Base-by-base conservation (phyloP, 176 grass and related monocot species). In the Triticum timopheevii region DNA sequence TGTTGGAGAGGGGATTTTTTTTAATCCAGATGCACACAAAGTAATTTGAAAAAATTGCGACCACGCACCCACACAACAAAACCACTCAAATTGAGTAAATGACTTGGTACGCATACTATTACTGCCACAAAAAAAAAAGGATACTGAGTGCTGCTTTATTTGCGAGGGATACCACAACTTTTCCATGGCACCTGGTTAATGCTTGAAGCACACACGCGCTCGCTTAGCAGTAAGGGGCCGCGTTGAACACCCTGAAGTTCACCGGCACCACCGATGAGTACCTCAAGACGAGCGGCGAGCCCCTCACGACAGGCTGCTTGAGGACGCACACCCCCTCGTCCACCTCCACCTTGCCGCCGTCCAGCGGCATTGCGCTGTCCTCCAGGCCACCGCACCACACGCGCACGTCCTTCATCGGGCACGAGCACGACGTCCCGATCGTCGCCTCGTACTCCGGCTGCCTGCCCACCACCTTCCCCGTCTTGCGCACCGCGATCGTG, bases 361-460 rank as follows among this genome's bases (percentile, higher is more conserved):
- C 86, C 39, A 86, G 17, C 11, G 83, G 22, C 68, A 79, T 88
- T 3, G 86, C 74, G 24, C 84, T 90, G 88, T 88, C 83, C 38
- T 85, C 56, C 6, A 95, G 24, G 20, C 93, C 88, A 7, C 77
- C 74, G 67, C 93, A 95, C 20, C 33, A 70, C 76, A 92, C 65
- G 16, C 49, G 69, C 40, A 91, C 81, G 23, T 66, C 69, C 1
- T 52, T 84, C 59, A 92, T 77, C 24, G 71, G 56, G 30, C 90
- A 92, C 16, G 63, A 27, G 45, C 93, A 95, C 31, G 28, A 28
- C 54, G 88, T 89, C 47, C 6, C 42, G 50, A 92, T 77, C 22
- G 39, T 13, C 68, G 90, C 93, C 70, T 50, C 31, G 31, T 87
- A 90, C 86, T 90, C 93, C 64, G 75, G 80, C 75, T 92, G 83